A percentile compares a stretch with the other conserved stretches of the same genome.
Conservation (phyloP, 164 flowering plant genomes). For the Amborella trichopoda region DNA sequence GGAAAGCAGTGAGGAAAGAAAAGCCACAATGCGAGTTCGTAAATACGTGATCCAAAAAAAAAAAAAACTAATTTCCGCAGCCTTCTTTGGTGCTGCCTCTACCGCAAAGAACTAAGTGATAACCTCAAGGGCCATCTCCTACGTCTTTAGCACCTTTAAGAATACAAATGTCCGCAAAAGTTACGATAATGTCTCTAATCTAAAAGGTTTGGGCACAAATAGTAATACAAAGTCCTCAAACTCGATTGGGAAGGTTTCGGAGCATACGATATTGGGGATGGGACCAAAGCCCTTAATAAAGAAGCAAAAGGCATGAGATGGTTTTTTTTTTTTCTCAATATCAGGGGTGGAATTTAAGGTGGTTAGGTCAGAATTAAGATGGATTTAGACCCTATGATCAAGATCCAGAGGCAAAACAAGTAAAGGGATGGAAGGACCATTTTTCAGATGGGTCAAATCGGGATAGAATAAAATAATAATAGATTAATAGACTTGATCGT, state of each 20-base stretch:
- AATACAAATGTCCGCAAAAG: conserved; percentile 79
- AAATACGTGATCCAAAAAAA: too few species aligned
- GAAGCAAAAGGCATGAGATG: conserved; percentile 66
- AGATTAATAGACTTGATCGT: too few species aligned
- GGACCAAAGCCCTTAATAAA: conserved; percentile 93
- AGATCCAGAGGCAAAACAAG: too few species aligned
- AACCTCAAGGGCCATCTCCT: conserved; percentile 96
- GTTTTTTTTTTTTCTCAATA: too few species aligned
- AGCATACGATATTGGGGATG: conserved; percentile 81
- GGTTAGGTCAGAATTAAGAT: too few species aligned
- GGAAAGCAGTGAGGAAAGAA: too few species aligned
- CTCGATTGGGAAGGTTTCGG: conserved; percentile 95
- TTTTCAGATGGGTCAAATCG: too few species aligned
- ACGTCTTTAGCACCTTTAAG: conserved; percentile 89
- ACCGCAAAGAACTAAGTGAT: conserved; percentile 86
- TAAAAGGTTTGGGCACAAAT: conserved; percentile 75
- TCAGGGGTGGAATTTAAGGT: too few species aligned
- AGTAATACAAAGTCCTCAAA: conserved; percentile 91
- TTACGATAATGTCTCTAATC: conserved; percentile 80
- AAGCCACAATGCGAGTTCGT: too few species aligned
- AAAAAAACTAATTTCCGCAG: conserved; percentile 21
- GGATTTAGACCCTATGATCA: too few species aligned
- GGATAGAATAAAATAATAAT: too few species aligned
- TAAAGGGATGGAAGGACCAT: too few species aligned
- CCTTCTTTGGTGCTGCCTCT: conserved; percentile 60